Conservation (phyloP, 2,329 filamentous ascomycete species). For the Nannizziopsis barbatae region DNA sequence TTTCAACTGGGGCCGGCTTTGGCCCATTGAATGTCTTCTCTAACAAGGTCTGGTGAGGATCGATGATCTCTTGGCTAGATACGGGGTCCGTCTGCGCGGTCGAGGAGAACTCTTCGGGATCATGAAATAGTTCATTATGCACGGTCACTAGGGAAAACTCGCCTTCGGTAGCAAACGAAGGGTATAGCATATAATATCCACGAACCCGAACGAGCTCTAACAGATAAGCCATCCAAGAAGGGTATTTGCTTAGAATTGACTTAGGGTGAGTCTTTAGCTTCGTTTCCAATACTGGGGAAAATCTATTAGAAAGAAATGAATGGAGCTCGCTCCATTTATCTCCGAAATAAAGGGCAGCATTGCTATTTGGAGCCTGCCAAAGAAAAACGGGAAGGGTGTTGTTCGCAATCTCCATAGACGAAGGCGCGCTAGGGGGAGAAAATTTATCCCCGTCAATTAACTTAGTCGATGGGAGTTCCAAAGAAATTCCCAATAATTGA, state of each 20-base stretch:
- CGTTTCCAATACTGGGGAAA: constrained; percentile 28
- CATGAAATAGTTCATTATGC: constrained; percentile 62
- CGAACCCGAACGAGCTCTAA: constrained; percentile 64
- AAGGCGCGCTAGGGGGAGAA: constrained; percentile 29
- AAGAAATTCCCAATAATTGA: constrained; percentile 63
- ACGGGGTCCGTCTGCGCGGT: constrained; percentile 21
- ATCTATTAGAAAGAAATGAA: constrained; percentile 57
- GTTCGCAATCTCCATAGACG: constrained; percentile 2
- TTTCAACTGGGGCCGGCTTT: constrained; percentile 18
- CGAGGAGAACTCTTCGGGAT: constrained; percentile 54
- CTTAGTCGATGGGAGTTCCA: constrained; percentile 55
- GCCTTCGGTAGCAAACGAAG: constrained; percentile 43
- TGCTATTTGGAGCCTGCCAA: constrained; percentile 74
- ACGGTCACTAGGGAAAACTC: constrained; percentile 53
- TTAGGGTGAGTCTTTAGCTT: constrained; percentile 32
- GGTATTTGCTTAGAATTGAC: constrained; percentile 54
- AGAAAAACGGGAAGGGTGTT: constrained; percentile 51
- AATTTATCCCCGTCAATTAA: constrained; percentile 48
- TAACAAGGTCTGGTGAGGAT: constrained; percentile 26
- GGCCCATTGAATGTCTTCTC: background rate
- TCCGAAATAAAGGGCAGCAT: constrained; percentile 72
- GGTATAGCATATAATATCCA: constrained; percentile 72
- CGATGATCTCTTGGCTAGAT: background rate
- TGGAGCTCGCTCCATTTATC: constrained; percentile 82
- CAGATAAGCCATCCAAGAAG: constrained; percentile 67